Evolutionary conservation across 2,329 filamentous ascomycete genomes (phyloP), one percentile per base, ranked within the genome.

Genomic region (Fonsecaea pedrosoi): DNA sequence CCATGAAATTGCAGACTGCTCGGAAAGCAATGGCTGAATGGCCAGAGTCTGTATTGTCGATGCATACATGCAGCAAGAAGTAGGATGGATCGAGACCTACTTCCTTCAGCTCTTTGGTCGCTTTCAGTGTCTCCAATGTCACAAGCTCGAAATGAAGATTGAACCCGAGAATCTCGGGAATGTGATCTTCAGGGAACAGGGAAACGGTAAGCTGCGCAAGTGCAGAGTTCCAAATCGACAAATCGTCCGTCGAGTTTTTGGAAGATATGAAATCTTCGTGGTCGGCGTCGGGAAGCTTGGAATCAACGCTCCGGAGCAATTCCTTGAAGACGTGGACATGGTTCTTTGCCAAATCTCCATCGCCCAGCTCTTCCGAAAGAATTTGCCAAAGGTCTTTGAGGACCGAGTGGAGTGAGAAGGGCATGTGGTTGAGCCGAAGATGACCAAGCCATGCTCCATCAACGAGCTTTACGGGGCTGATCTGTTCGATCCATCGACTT

Each of bases 81-180:
- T 42, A 42, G 15, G 13, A 42, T 42, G 40, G 40, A 42, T 42
- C 40, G 40, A 42, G 40, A n/a, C 40, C 40, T 13, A 42, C 40
- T 42, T 42, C 40, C 15, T 42, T 42, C 40, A 42, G 15, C 40
- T 42, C 40, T 42, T 42, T 42, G 40, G 40, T 42, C n/a, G 40
- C 40, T 42, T 42, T 42, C 40, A 42, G 13, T 4, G 40, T 42
- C 40, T 42, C 40, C 40, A 42, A 7, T 15, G 40, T 42, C 4
- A 42, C 40, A 15, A 42, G 40, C 40, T 42, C 40, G 40, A 42
- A 42, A 42, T 42, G 40, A 13, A 42, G 40, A 42, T 42, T 42
- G 8, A 42, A 42, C n/a, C 40, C 40, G 13, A 42, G 40, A n/a
- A 42, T 42, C 40, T 42, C 40, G 40, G 40, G 40, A 15, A 42